A percentile compares a stretch with the other conserved stretches of the same genome.
Evolutionary conservation across 2,329 filamentous ascomycete species (phyloP).

Genomic region (Xylaria sp.): DNA sequence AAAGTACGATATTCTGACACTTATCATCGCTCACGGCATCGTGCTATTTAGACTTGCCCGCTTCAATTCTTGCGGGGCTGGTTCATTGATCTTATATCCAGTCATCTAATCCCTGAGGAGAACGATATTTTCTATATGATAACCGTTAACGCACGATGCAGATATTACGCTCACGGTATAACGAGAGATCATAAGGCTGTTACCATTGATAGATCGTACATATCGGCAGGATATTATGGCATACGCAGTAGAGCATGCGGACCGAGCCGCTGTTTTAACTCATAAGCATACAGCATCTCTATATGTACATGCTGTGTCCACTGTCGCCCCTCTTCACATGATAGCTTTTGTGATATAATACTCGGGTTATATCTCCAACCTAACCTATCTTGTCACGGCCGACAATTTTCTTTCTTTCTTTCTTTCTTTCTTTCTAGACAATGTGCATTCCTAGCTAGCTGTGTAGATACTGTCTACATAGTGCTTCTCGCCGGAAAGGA

Average conservation of each 20-base stretch:
- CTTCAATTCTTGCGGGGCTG: neutral
- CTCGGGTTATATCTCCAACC: neutral
- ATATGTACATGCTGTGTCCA: neutral
- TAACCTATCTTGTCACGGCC: neutral
- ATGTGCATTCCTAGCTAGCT: neutral
- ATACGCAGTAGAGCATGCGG: neutral
- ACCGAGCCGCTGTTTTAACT: neutral
- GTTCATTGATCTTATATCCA: neutral
- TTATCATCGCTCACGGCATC: neutral
- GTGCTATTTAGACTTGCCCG: neutral
- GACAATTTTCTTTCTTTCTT: neutral
- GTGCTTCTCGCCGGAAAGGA: neutral
- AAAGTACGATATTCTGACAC: neutral
- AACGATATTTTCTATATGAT: slow-evolving; percentile 1
- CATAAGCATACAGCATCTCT: slow-evolving; percentile 6
- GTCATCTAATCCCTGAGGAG: neutral
- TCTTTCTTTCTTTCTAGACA: neutral
- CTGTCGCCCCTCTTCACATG: neutral
- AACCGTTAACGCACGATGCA: slow-evolving; percentile 1
- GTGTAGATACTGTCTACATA: neutral
- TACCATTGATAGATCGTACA: neutral
- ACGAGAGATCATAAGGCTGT: neutral
- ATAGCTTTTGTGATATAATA: neutral
- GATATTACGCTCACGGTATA: slow-evolving; percentile 4
- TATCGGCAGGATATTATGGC: slow-evolving; percentile 1